Conservation (phyloP, 768 basidiomycete genomes). For the Russula dissimulans region DNA sequence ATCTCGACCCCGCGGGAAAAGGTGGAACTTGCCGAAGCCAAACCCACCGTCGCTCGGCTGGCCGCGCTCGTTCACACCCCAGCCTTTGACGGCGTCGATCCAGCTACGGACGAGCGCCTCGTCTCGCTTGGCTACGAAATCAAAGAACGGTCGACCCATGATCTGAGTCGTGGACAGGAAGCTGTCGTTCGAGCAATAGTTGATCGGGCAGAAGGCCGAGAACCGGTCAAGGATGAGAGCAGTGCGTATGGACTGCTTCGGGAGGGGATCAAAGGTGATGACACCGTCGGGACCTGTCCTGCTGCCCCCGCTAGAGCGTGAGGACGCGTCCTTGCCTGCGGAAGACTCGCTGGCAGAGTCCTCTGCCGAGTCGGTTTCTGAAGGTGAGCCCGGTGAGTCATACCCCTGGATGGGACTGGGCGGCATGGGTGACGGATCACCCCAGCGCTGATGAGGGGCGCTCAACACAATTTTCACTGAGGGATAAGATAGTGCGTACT, state of each 20-base stretch:
- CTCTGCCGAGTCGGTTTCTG: constrained; percentile 1
- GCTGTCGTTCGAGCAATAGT: constrained; percentile 68
- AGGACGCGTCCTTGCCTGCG: neutral
- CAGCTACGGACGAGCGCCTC: constrained; percentile 60
- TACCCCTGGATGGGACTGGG: constrained; percentile 27
- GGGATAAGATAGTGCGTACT: constrained; percentile 32
- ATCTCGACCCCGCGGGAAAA: constrained; percentile 52
- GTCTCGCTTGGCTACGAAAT: constrained; percentile 58
- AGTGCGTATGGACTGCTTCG: constrained; percentile 62
- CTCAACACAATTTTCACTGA: constrained; percentile 17
- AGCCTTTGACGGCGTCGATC: constrained; percentile 71
- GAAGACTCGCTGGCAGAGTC: constrained; percentile 4
- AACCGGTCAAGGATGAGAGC: constrained; percentile 81
- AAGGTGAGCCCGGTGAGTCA: neutral
- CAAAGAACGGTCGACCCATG: constrained; percentile 62
- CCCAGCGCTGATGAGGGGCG: constrained; percentile 52
- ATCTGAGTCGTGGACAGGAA: constrained; percentile 50
- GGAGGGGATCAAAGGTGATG: constrained; percentile 53
- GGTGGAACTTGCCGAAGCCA: constrained; percentile 64
- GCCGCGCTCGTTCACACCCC: constrained; percentile 79
- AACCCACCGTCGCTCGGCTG: constrained; percentile 81
- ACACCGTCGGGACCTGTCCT: constrained; percentile 15
- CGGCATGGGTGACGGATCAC: constrained; percentile 57
- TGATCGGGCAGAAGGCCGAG: constrained; percentile 50
- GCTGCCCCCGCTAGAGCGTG: neutral